phyloP scores from a whole-genome alignment of 2,329 filamentous ascomycete species.

The Fusarium algeriense region DNA sequence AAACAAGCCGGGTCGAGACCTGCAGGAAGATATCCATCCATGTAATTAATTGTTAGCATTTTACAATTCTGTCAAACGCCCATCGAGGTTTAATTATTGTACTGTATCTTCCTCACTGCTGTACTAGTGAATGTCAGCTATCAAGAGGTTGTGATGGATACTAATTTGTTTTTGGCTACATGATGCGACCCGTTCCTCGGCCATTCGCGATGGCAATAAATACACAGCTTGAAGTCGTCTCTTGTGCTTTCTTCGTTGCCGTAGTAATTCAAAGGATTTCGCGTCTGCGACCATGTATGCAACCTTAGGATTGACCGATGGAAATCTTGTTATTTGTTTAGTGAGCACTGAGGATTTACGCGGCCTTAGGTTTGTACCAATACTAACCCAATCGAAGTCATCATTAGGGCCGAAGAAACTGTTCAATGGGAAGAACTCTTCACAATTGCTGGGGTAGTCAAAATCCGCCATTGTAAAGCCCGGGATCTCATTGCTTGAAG shows the following conservation, averaged over 20 bases:
- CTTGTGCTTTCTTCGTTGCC: constrained; percentile 7
- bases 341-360: constrained; percentile 1
- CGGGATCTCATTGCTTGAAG: background rate
- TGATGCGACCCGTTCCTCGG: constrained; percentile 26
- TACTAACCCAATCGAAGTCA: constrained; percentile 57
- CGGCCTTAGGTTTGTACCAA: background rate
- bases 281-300: constrained; percentile 13
- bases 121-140: background rate
- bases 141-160: background rate
- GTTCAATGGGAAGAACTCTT: constrained; percentile 54
- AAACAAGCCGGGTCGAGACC: constrained; percentile 42
- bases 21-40: constrained; percentile 47
- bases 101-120: background rate
- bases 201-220: constrained; percentile 34
- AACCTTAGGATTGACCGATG: constrained; percentile 46
- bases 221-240: background rate
- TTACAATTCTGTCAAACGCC: constrained; percentile 2
- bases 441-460: constrained; percentile 45
- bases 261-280: constrained; percentile 9
- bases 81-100: background rate
- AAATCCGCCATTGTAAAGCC: constrained; percentile 28
- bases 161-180: background rate
- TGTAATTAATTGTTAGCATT: constrained; percentile 30
- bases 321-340: constrained; percentile 39
- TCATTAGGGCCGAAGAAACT: constrained; percentile 51